Conservation (phyloP, 1,139 yeast genomes). For the Scheffersomyces cryptocercus region DNA sequence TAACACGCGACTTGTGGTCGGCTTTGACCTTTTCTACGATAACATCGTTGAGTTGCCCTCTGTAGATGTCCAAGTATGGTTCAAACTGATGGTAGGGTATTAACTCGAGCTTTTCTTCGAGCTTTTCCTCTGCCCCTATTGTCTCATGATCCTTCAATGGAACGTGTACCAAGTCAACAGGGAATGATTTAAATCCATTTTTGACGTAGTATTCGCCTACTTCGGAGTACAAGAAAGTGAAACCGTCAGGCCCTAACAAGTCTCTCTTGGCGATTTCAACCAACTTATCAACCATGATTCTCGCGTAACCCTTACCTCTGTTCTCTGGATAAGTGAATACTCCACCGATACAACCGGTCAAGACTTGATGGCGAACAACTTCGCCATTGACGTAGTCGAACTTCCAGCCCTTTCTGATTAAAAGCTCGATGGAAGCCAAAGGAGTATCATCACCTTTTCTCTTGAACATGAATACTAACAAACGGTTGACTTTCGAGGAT, state of each 20-base stretch:
- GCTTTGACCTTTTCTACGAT: constrained; percentile 17
- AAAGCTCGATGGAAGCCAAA: constrained; percentile 40
- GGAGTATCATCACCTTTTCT: constrained; percentile 21
- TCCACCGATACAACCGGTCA: constrained; percentile 25
- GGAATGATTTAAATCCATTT: constrained; percentile 57
- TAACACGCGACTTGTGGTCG: constrained; percentile 32
- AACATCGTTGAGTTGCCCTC: constrained; percentile 18
- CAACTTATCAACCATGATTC: constrained; percentile 54
- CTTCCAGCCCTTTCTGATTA: constrained; percentile 32
- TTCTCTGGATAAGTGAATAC: constrained; percentile 53
- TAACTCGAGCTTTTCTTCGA: constrained; percentile 12
- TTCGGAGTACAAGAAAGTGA: constrained; percentile 65
- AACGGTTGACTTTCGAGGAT: constrained; percentile 18
- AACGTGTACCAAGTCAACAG: constrained; percentile 40
- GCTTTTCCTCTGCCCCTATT: constrained; percentile 5
- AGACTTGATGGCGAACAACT: constrained; percentile 18
- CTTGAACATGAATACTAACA: constrained; percentile 32
- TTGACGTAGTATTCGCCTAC: constrained; percentile 65
- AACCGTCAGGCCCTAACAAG: constrained; percentile 37
- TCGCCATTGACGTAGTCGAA: constrained; percentile 18
- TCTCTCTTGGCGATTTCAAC: constrained; percentile 23
- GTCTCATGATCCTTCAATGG: constrained; percentile 5
- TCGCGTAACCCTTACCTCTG: constrained; percentile 69
- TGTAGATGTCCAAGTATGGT: constrained; percentile 23
- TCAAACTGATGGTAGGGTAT: constrained; percentile 36